Conservation (phyloP, 345 rosid species). For the Leavenworthia alabamica region DNA sequence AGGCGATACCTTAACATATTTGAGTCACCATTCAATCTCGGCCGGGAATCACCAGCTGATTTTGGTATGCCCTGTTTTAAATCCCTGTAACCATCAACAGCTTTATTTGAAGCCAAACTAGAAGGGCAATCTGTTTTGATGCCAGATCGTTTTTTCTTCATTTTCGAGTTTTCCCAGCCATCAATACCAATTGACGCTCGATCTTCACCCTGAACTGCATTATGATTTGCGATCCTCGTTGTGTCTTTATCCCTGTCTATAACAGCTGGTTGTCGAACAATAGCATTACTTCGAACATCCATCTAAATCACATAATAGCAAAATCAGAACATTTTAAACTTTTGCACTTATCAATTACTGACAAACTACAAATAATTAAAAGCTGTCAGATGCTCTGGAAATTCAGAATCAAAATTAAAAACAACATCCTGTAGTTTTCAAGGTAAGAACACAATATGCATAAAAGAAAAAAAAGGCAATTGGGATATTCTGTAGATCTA, state of each 20-base stretch:
- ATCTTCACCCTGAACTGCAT: constrained; percentile 63
- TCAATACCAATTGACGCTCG: constrained; percentile 69
- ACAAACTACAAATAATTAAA: not conserved
- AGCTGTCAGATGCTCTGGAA: constrained; percentile 1
- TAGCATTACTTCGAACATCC: constrained; percentile 63
- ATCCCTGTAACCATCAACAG: constrained; percentile 65
- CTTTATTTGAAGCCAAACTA: constrained; percentile 48
- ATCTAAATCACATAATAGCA: constrained; percentile 39
- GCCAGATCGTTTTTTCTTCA: constrained; percentile 94
- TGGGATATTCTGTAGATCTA: constrained; percentile 10
- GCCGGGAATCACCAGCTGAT: constrained; percentile 50
- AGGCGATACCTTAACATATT: constrained; percentile 68
- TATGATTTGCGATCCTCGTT: constrained; percentile 51
- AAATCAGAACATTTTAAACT: constrained; percentile 3
- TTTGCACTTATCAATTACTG: not conserved
- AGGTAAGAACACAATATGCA: not conserved
- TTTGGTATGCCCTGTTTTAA: constrained; percentile 69
- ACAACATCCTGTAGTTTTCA: not conserved
- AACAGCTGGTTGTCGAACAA: constrained; percentile 54
- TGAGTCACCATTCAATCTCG: constrained; percentile 69
- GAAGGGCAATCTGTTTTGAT: constrained; percentile 71
- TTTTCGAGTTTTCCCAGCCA: constrained; percentile 94
- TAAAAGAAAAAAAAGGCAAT: not conserved
- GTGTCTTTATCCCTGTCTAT: constrained; percentile 74
- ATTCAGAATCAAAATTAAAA: not conserved